These are phyloP conservation scores for Auricularia sp. DNA, from an alignment of 768 basidiomycete species.

Conservation along the genomic window DNA sequence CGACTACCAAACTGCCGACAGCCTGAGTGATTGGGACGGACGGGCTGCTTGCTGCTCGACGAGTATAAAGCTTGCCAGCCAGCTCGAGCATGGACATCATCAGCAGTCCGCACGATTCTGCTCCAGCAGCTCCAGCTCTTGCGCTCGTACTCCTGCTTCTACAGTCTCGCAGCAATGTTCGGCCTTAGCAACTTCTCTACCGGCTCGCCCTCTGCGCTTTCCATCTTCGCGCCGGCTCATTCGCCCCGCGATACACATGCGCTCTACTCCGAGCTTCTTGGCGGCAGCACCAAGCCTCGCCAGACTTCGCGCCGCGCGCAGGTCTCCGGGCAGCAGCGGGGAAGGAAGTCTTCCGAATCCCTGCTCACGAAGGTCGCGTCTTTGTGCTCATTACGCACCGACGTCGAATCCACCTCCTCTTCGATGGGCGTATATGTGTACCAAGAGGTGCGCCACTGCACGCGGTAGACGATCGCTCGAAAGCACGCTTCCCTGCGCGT, in stretches of 20 bases:
- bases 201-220: background rate
- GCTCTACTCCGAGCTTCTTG: background rate
- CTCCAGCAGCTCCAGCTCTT: background rate
- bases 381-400: too few species aligned
- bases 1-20: background rate
- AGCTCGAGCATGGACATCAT: background rate
- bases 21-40: background rate
- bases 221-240: background rate
- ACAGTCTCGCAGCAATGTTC: background rate
- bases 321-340: too few species aligned
- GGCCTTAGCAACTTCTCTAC: background rate
- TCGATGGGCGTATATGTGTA: too few species aligned
- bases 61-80: background rate
- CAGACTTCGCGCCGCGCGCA: background rate
- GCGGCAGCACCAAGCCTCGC: too few species aligned
- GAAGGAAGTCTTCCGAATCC: background rate
- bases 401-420: too few species aligned
- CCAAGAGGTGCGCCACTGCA: too few species aligned
- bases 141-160: too few species aligned
- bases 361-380: background rate
- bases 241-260: background rate
- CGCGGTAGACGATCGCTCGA: too few species aligned
- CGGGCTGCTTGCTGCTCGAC: too few species aligned
- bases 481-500: too few species aligned
- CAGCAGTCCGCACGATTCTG: background rate